Conservation (phyloP, 768 basidiomycete genomes). For the Trametes maxima region DNA sequence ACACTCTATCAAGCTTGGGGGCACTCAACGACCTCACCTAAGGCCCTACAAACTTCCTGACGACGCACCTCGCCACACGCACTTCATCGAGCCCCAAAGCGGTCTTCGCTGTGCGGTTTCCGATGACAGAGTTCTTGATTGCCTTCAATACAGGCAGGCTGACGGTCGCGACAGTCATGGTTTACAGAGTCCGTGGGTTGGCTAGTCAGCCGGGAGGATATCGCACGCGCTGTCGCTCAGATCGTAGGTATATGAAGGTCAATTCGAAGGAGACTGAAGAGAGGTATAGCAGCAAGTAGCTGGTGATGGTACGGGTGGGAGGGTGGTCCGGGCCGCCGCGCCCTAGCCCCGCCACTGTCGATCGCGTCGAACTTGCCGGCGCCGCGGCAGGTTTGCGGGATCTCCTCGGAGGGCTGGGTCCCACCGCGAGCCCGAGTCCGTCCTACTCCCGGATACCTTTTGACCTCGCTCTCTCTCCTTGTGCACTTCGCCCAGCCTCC, state of each 20-base stretch:
- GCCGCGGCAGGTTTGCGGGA: no score
- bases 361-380: no score
- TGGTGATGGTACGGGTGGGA: conserved; percentile 5
- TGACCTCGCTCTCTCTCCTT: neutral
- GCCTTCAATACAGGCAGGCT: conserved; percentile 54
- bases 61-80: conserved; percentile 57
- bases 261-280: neutral
- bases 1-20: conserved; percentile 59
- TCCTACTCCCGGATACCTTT: no score
- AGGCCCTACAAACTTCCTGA: neutral
- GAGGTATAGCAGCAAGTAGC: neutral
- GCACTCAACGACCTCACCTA: neutral
- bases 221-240: neutral
- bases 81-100: conserved; percentile 55
- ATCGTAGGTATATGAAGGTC: neutral
- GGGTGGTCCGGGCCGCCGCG: neutral
- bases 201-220: neutral
- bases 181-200: neutral
- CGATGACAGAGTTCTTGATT: conserved; percentile 77
- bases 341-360: neutral
- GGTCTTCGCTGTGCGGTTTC: conserved; percentile 74
- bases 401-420: no score
- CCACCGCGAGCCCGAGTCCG: no score
- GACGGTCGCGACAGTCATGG: conserved; percentile 34
- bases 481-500: neutral